Conservation (phyloP, 345 rosid genomes). For the Citrus mangshanensis region DNA sequence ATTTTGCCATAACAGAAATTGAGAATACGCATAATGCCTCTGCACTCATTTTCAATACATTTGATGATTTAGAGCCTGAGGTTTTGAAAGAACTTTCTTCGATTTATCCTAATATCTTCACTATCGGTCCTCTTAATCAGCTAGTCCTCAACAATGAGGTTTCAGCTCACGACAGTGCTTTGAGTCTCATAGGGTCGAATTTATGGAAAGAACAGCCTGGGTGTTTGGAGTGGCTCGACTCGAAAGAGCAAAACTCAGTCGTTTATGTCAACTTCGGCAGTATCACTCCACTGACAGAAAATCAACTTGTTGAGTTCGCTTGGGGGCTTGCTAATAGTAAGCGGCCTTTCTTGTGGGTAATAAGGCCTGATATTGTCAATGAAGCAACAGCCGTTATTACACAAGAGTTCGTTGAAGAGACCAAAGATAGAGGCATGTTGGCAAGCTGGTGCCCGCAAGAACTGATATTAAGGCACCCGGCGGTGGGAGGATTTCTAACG, state of each 20-base stretch:
- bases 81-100: constrained; percentile 15
- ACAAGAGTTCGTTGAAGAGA: neutral
- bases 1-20: neutral
- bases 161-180: neutral
- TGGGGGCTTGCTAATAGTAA: constrained; percentile 26
- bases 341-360: constrained; percentile 18
- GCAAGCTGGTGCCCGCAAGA: constrained; percentile 19
- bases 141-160: neutral
- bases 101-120: constrained; percentile 1
- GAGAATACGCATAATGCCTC: constrained; percentile 3
- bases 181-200: neutral
- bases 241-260: neutral
- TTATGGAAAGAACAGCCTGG: neutral
- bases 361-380: constrained; percentile 15
- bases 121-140: constrained; percentile 11
- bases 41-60: constrained; percentile 20
- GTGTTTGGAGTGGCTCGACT: constrained; percentile 10
- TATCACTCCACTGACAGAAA: constrained; percentile 9
- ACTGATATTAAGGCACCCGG: constrained; percentile 6
- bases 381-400: constrained; percentile 17
- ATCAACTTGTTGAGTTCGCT: constrained; percentile 20
- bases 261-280: constrained; percentile 14
- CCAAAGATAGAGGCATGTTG: neutral
- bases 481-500: constrained; percentile 6
- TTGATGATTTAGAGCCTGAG: constrained; percentile 16